Evolutionary conservation across 257 asterid species (phyloP).

Genomic region (Rauvolfia tetraphylla): DNA sequence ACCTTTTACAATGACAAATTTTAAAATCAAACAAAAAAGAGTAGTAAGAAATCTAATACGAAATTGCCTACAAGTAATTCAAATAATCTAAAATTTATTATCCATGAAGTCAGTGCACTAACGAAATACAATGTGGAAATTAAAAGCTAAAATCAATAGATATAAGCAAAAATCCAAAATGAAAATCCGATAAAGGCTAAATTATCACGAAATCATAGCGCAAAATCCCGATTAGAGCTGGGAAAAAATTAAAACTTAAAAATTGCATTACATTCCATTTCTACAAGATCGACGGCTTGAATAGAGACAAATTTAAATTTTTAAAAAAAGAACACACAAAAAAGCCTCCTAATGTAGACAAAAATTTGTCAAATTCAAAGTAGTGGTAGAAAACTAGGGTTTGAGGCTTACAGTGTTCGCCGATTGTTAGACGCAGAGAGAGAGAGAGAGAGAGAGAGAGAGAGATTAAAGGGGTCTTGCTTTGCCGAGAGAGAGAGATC

Average conservation of each 20-base stretch:
- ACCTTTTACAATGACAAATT: not conserved
- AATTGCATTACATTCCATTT: not conserved
- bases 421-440: not conserved
- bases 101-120: not conserved
- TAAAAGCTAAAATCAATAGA: not conserved
- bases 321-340: not conserved
- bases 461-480: not conserved
- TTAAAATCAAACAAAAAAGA: not conserved
- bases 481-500: conserved; percentile 9
- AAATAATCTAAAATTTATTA: not conserved
- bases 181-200: not conserved
- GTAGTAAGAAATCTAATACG: not conserved
- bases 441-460: too few relatives aligned
- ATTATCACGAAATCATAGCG: not conserved
- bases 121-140: not conserved
- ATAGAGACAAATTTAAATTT: not conserved
- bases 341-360: too few relatives aligned
- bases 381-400: conserved; percentile 6
- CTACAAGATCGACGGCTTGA: conserved; percentile 8
- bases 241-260: not conserved
- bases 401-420: conserved; percentile 11
- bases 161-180: conserved; percentile 5
- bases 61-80: not conserved
- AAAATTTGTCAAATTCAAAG: not conserved
- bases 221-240: not conserved